These are phyloP conservation scores for Acacia concinna DNA, from an alignment of 331 rosid species.

Conservation along the genomic window DNA sequence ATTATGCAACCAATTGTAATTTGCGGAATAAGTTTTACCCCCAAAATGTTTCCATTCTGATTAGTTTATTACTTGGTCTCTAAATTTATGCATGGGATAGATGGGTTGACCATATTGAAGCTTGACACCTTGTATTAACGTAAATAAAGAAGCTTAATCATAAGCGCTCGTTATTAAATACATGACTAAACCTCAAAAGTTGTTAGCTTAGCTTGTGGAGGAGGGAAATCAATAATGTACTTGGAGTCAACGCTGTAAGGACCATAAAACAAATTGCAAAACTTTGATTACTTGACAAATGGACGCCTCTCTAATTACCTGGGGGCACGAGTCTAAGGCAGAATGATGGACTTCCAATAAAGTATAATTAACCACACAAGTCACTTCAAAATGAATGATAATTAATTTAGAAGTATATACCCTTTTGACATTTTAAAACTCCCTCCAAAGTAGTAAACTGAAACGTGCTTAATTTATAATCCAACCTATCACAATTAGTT, in stretches of 20 bases:
- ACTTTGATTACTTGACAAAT: slow-evolving; percentile 35
- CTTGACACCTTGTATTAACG: background rate
- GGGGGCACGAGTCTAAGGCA: background rate
- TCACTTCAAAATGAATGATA: background rate
- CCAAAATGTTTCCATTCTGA: background rate
- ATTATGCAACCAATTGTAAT: background rate
- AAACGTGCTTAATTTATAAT: background rate
- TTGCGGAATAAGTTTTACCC: background rate
- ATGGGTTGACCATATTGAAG: background rate
- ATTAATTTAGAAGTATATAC: background rate
- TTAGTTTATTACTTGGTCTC: background rate
- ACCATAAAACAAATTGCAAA: background rate
- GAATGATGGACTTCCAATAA: background rate
- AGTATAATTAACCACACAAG: background rate
- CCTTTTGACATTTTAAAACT: background rate
- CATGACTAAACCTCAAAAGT: background rate
- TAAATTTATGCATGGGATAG: background rate
- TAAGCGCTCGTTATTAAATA: background rate
- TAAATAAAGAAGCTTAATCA: background rate
- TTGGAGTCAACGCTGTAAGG: background rate
- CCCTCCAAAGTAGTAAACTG: background rate
- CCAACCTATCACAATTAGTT: background rate
- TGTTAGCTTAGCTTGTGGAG: background rate
- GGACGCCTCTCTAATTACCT: slow-evolving; percentile 20
- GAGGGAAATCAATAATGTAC: background rate